Percentiles rank a stretch among this genome's conserved stretches.
Evolutionary conservation across 2,329 filamentous ascomycete species (phyloP).

Genomic region (Fusarium sp.): DNA sequence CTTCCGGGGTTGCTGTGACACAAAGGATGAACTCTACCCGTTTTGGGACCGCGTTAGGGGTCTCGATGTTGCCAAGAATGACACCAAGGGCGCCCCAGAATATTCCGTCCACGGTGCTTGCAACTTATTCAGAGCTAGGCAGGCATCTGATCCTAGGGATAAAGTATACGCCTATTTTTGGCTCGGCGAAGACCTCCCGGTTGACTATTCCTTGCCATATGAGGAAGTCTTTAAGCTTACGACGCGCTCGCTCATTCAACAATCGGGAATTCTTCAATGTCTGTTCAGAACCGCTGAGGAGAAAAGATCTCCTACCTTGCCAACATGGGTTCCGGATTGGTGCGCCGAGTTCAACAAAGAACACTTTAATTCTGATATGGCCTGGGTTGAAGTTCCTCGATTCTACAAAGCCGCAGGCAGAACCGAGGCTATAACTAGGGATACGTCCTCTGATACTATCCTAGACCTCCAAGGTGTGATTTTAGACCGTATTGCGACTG

Average conservation of each 20-base stretch:
- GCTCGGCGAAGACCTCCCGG: background rate
- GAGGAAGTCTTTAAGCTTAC: background rate
- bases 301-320: background rate
- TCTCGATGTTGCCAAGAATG: background rate
- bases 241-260: background rate
- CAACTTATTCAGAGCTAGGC: background rate
- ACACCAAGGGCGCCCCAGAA: too few relatives aligned
- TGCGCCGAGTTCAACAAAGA: background rate
- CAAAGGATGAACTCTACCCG: background rate
- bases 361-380: background rate
- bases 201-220: background rate
- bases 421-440: fast-evolving
- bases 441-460: background rate
- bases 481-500: background rate
- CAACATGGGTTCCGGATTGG: background rate
- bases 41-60: background rate
- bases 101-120: too few relatives aligned
- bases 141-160: background rate
- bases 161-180: background rate
- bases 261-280: background rate
- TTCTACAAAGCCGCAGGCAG: background rate
- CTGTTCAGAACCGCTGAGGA: background rate
- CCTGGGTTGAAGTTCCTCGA: background rate
- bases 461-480: background rate
- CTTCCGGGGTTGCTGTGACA: background rate